phyloP scores from a whole-genome alignment of 345 rosid genomes.

The Hibiscus tridactylites region DNA sequence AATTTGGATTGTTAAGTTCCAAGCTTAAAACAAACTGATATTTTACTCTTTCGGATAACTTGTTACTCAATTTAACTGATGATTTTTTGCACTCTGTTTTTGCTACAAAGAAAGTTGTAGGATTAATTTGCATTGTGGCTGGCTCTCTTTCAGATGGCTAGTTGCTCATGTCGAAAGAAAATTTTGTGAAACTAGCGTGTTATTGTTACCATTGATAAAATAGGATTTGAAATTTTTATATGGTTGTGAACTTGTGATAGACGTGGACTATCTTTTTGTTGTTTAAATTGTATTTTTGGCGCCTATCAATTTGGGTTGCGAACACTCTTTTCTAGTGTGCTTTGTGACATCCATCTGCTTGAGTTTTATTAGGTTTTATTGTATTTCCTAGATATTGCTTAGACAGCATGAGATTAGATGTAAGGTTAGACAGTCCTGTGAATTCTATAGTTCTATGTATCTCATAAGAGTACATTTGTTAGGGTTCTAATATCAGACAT shows the following conservation, averaged over 20 bases:
- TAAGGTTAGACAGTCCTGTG: constrained; percentile 11
- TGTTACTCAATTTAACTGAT: neutral
- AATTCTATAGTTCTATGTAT: constrained; percentile 23
- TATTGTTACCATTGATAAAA: neutral
- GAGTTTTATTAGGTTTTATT: neutral
- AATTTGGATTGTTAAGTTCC: neutral
- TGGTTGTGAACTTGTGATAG: neutral
- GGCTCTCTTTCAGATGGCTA: no score
- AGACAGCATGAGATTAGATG: constrained; percentile 10
- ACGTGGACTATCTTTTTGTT: neutral
- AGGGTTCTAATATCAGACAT: constrained; percentile 31
- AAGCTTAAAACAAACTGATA: neutral
- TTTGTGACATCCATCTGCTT: neutral
- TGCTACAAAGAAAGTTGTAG: neutral
- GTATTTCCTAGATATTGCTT: neutral
- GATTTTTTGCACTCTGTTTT: neutral
- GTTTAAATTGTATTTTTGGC: neutral
- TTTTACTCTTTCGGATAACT: neutral
- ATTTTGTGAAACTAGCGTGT: no score
- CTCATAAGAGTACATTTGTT: constrained; percentile 28
- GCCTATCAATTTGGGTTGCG: neutral
- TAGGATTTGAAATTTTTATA: neutral
- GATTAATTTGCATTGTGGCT: no score
- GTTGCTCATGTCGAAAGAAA: neutral
- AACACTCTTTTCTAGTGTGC: neutral